Percentiles rank a stretch among this genome's conserved stretches.
These are phyloP conservation scores for Colletotrichum sp. DNA, from an alignment of 2,329 filamentous ascomycete species.

Conservation along the genomic window DNA sequence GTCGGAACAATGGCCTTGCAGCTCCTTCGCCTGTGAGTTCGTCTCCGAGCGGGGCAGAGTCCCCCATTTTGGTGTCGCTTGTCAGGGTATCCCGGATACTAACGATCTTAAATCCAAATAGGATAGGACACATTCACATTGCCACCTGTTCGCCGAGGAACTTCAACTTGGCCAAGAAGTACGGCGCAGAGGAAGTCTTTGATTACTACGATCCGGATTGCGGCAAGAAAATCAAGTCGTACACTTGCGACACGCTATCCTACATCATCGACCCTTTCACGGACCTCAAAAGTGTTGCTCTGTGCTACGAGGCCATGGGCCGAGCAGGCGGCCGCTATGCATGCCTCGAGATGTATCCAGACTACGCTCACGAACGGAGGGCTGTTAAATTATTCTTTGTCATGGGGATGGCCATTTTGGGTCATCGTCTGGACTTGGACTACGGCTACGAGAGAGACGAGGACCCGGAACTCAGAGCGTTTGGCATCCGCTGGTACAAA, in stretches of 20 bases:
- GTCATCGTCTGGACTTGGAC: neutral
- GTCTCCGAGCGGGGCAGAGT: neutral
- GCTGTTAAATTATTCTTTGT: neutral
- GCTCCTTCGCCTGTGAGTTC: constrained; percentile 28
- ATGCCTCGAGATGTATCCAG: neutral
- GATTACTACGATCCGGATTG: constrained; percentile 44
- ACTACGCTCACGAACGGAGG: neutral
- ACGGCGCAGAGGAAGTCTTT: constrained; percentile 48
- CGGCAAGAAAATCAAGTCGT: constrained; percentile 24
- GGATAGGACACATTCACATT: constrained; percentile 10
- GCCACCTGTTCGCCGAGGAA: constrained; percentile 49
- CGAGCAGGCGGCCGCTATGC: neutral
- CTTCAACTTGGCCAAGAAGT: constrained; percentile 39
- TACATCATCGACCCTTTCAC: constrained; percentile 44
- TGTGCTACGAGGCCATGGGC: constrained; percentile 43
- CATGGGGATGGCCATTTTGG: neutral
- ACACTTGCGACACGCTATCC: constrained; percentile 39
- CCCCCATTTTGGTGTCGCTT: neutral
- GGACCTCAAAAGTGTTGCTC: constrained; percentile 28
- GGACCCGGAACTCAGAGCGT: neutral
- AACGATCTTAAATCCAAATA: neutral
- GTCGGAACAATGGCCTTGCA: constrained; percentile 27
- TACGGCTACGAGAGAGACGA: neutral
- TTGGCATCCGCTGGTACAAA: neutral
- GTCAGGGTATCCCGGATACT: neutral